A percentile compares a stretch with the other conserved stretches of the same genome.
Conservation (phyloP, 306 rosid species). For the Ceratonia siliqua region DNA sequence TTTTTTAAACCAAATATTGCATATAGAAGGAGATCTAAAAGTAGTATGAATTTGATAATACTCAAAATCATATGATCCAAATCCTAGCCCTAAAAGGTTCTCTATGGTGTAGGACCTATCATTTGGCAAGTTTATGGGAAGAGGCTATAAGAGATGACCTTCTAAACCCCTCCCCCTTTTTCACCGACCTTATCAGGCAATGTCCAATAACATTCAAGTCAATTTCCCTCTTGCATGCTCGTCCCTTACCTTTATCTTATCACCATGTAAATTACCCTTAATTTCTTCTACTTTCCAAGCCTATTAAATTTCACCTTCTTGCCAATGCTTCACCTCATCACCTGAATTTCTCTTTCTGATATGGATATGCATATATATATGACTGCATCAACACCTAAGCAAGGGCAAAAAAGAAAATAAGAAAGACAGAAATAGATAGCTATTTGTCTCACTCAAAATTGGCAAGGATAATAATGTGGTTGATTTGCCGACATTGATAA, state of each 20-base stretch:
- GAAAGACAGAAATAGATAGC: too few species aligned
- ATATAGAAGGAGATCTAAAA: too few species aligned
- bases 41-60: too few species aligned
- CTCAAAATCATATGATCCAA: too few species aligned
- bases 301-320: not conserved
- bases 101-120: too few species aligned
- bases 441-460: too few species aligned
- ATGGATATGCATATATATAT: not conserved
- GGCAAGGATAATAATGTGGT: too few species aligned
- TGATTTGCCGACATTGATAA: not conserved
- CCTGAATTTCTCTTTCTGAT: not conserved
- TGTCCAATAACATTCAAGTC: slow-evolving; percentile 4
- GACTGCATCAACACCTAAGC: not conserved
- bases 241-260: not conserved
- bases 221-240: not conserved
- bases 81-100: too few species aligned
- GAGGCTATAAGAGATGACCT: too few species aligned
- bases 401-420: not conserved
- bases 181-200: slow-evolving; percentile 30
- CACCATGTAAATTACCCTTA: not conserved
- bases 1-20: too few species aligned
- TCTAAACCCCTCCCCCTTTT: too few species aligned
- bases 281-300: slow-evolving; percentile 17
- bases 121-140: too few species aligned
- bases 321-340: not conserved